Conservation (phyloP, 345 rosid genomes). For the Moricandia moricandioides region DNA sequence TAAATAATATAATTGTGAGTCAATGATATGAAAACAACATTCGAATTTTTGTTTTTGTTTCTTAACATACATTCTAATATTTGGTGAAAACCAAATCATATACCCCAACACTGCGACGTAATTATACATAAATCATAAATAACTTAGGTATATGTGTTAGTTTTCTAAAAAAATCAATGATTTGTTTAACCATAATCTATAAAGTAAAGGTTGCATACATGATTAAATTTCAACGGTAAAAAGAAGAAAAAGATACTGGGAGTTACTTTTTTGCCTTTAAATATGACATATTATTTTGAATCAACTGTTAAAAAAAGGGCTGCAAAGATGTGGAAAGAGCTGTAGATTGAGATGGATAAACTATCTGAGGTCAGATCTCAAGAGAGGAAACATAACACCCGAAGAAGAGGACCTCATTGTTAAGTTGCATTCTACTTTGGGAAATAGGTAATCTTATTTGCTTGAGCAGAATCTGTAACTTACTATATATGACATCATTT, state of each 20-base stretch:
- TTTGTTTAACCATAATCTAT: no score
- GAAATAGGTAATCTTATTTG: slow-evolving; percentile 39
- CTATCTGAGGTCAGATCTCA: slow-evolving; percentile 52
- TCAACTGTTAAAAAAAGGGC: slow-evolving; percentile 22
- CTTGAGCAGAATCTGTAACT: not conserved
- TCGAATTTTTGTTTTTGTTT: no score
- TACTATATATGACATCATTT: not conserved
- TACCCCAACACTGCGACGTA: no score
- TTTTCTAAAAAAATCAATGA: no score
- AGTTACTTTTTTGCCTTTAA: not conserved
- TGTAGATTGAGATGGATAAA: slow-evolving; percentile 59
- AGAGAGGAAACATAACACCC: slow-evolving; percentile 49
- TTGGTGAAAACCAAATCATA: no score
- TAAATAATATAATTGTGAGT: no score
- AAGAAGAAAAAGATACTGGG: not conserved
- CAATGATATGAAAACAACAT: no score
- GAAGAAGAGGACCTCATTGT: slow-evolving; percentile 56
- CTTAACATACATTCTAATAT: no score
- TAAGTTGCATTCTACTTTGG: slow-evolving; percentile 47
- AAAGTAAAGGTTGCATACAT: no score
- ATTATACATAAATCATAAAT: no score
- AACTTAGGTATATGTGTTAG: no score
- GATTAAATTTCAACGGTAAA: not conserved
- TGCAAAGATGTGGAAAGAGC: slow-evolving; percentile 54
- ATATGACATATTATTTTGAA: not conserved